These are phyloP conservation scores for Cynanchum wilfordii DNA, from an alignment of 257 asterid genomes.

Conservation along the genomic window DNA sequence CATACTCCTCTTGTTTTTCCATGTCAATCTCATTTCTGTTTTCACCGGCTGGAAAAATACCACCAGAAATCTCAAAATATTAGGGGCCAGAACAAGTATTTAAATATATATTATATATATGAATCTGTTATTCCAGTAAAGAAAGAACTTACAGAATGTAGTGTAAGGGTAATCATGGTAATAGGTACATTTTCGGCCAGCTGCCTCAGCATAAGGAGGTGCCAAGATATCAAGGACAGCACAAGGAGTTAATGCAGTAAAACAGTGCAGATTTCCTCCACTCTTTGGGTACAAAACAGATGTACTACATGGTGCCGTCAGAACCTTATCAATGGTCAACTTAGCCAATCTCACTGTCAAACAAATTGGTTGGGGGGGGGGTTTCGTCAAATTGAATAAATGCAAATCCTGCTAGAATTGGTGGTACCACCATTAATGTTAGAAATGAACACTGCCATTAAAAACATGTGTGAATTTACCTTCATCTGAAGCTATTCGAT, in stretches of 20 bases:
- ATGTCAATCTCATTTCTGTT: conserved; percentile 28
- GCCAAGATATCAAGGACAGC: conserved; percentile 94
- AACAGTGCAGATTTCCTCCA: conserved; percentile 91
- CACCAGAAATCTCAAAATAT: not conserved
- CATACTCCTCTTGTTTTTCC: conserved; percentile 58
- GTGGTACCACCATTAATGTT: not conserved
- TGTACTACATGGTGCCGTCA: conserved; percentile 67
- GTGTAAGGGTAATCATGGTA: conserved; percentile 73
- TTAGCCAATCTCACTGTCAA: conserved; percentile 84
- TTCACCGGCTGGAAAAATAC: conserved; percentile 32
- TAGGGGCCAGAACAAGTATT: not conserved
- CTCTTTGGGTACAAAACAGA: conserved; percentile 67
- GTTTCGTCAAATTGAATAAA: conserved; percentile 4
- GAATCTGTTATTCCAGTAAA: not conserved
- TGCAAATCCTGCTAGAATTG: not conserved
- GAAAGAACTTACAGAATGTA: conserved; percentile 50
- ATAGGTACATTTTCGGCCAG: conserved; percentile 79
- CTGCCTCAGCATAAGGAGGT: conserved; percentile 73
- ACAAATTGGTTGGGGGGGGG: conserved; percentile 13
- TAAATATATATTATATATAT: not conserved
- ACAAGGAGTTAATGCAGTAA: conserved; percentile 90
- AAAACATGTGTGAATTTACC: not conserved
- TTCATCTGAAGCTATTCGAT: not conserved
- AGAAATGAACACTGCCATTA: not conserved
- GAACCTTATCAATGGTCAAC: conserved; percentile 68